Conservation (phyloP, 352 stramenopile genomes). For the Paralagenidium karlingii region DNA sequence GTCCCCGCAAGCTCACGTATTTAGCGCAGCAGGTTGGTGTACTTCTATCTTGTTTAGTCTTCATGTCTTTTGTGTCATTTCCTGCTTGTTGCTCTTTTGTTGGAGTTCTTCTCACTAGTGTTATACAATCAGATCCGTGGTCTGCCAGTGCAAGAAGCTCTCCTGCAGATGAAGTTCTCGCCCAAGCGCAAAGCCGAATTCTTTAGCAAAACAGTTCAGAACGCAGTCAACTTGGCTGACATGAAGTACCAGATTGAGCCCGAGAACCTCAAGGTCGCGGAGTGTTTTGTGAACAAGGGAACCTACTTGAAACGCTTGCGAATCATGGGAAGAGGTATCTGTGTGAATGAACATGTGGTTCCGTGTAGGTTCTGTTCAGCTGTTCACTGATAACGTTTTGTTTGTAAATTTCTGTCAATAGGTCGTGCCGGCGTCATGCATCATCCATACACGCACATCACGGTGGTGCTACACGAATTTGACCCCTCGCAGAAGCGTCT, state of each 20-base stretch:
- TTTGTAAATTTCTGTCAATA: slow-evolving; percentile 10
- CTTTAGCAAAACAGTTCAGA: slow-evolving; percentile 77
- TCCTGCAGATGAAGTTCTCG: slow-evolving; percentile 83
- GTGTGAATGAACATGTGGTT: slow-evolving; percentile 1
- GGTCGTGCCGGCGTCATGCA: slow-evolving; percentile 75
- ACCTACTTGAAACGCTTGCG: slow-evolving; percentile 70
- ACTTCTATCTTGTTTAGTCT: neutral
- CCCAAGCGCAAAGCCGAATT: slow-evolving; percentile 75
- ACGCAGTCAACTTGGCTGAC: slow-evolving; percentile 78
- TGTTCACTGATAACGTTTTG: slow-evolving; percentile 1
- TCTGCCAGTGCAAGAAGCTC: slow-evolving; percentile 51
- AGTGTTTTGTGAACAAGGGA: slow-evolving; percentile 82
- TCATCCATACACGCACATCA: slow-evolving; percentile 70
- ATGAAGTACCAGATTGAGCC: slow-evolving; percentile 84
- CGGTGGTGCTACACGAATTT: slow-evolving; percentile 64
- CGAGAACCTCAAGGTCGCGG: slow-evolving; percentile 64
- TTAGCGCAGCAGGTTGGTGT: slow-evolving; percentile 47
- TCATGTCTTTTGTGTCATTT: neutral
- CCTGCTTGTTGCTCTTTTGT: neutral
- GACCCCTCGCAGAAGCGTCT: slow-evolving; percentile 65
- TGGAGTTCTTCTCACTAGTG: neutral
- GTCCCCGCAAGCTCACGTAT: slow-evolving; percentile 70
- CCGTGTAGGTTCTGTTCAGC: slow-evolving; percentile 1
- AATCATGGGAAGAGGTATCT: slow-evolving; percentile 72
- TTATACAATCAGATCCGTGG: slow-evolving; percentile 34